phyloP scores from a whole-genome alignment of 1,139 yeast species.

The Hansenula anomala region DNA sequence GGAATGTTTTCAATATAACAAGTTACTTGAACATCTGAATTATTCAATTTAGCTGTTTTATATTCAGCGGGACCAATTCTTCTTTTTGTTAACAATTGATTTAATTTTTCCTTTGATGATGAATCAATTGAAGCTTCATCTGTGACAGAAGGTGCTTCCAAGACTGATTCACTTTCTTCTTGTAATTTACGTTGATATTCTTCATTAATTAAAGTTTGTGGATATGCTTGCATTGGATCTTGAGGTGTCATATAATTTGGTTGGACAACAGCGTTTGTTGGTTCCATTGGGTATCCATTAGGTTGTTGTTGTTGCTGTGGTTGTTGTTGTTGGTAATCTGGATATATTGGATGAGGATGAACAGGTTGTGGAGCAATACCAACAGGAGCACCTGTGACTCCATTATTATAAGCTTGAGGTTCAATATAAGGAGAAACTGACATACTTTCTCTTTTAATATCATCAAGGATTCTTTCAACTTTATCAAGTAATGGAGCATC shows the following conservation, averaged over 20 bases:
- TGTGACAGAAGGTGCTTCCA: conserved; percentile 1
- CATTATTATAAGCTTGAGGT: too few species aligned
- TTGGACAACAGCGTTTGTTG: not conserved
- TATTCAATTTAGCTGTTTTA: conserved; percentile 12
- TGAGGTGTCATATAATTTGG: not conserved
- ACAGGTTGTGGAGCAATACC: not conserved
- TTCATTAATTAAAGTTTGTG: not conserved
- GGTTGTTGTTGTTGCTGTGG: not conserved
- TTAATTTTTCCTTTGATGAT: conserved; percentile 13
- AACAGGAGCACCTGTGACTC: not conserved
- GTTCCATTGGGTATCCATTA: not conserved
- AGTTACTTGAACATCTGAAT: conserved; percentile 15
- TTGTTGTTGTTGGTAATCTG: not conserved
- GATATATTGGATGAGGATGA: not conserved
- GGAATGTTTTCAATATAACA: conserved; percentile 10
- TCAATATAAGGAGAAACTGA: not conserved
- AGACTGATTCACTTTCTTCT: not conserved
- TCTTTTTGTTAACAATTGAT: conserved; percentile 6
- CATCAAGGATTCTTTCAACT: not conserved
- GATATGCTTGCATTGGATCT: not conserved
- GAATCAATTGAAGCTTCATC: conserved; percentile 8
- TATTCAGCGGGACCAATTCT: conserved; percentile 14
- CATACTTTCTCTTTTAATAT: not conserved
- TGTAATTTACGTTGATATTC: not conserved
- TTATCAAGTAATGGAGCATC: conserved; percentile 1